Percentiles rank a stretch among this genome's conserved stretches.
phyloP scores from a whole-genome alignment of 176 grass and related monocot species.

The Carex myosuroides region DNA sequence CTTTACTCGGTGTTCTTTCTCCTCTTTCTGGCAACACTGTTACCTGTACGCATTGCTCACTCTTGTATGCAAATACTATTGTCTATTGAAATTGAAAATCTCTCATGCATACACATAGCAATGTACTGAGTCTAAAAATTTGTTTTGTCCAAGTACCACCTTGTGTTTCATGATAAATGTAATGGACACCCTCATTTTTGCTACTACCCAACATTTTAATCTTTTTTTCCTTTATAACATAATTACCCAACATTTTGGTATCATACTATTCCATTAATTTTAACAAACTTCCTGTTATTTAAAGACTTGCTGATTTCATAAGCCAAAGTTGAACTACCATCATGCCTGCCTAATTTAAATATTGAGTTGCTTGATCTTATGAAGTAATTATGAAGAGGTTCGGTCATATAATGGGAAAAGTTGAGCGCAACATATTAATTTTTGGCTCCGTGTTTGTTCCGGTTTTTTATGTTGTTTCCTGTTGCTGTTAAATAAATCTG shows the following conservation, averaged over 20 bases:
- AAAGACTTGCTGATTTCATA: too few relatives aligned
- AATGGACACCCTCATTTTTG: background rate
- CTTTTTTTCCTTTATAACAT: background rate
- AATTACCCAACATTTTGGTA: background rate
- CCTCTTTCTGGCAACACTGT: conserved; percentile 32
- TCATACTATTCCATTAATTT: background rate
- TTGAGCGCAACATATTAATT: background rate
- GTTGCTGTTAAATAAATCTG: background rate
- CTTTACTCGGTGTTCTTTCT: conserved; percentile 67
- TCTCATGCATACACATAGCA: background rate
- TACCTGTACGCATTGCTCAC: background rate
- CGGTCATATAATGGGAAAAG: background rate
- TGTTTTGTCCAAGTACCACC: background rate
- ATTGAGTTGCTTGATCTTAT: background rate
- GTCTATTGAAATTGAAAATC: background rate
- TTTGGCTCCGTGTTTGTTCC: background rate
- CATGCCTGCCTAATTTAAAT: background rate
- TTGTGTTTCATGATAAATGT: background rate
- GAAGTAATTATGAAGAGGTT: background rate
- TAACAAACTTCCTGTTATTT: background rate
- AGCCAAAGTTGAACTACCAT: background rate
- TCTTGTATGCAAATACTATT: background rate
- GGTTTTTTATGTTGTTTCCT: background rate
- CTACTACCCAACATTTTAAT: background rate
- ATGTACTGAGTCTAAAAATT: background rate